Base-by-base conservation (phyloP, 139 green algal genomes). In the Mychonastes homosphaera region DNA sequence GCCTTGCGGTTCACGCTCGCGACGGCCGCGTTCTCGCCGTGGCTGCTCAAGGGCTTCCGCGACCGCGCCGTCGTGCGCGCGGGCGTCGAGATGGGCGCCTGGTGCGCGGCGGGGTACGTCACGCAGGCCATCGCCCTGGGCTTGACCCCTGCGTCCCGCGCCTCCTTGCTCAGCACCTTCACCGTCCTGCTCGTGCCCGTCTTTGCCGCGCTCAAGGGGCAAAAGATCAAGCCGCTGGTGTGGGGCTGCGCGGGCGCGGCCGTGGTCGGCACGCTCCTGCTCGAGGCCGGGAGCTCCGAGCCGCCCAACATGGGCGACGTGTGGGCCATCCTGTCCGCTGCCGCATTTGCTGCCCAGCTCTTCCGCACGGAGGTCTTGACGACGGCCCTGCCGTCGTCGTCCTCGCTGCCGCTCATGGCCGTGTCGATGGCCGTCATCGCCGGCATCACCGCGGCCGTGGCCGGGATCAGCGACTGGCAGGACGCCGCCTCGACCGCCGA, bases 131-230 rank as follows among this genome's bases (percentile, higher is more conserved):
- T 79, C 18, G 85, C 73, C 1, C 64, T 94, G 13, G 39, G 78
- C 3, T 72, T 73, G 44, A 84, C 81, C 3, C 79, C 90, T 33
- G 85, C 85, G 6, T 79, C 67, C 0, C 54, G 80, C 19, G 83
- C 74, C 15, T 80, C 64, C 30, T 86, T 94, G 47, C 71, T 94
- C 5, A 82, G 65, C 46, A 84, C 85, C 1, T 87, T 94, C 64
- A 94, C 85, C 13, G 85, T 94, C 2, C 67, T 94, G 28, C 65
- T 79, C 13, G 85, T 94, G 16, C 86, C 86, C 7, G 55, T 90
- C 26, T 52, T 94, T 40, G 79, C 75, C 16, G 84, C 78, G 27
- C 35, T 89, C 4, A 64, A 47, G 19, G 83, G 86, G 19, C 61
- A 64, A 28, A 40, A 72, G 2, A 77, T 94, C 12, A 69, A 67